phyloP scores from a whole-genome alignment of 2,329 filamentous ascomycete species.

The Fusarium buharicum region DNA sequence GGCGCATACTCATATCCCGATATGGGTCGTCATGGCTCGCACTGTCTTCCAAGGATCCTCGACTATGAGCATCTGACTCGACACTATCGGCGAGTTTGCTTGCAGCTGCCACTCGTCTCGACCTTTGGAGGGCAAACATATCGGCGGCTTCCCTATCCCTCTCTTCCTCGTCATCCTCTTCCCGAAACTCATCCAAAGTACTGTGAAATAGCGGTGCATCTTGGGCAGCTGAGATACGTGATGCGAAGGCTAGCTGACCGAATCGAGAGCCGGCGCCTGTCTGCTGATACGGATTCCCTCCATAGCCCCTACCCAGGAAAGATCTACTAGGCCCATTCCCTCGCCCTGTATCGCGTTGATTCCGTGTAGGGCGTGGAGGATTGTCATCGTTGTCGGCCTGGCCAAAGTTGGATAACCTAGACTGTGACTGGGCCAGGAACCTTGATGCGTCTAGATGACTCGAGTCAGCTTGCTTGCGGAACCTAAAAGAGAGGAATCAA shows the following conservation, averaged over 20 bases:
- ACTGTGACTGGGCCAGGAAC: constrained; percentile 96
- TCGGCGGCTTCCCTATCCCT: constrained; percentile 93
- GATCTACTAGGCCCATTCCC: constrained; percentile 52
- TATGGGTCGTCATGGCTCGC: constrained; percentile 50
- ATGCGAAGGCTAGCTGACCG: constrained; percentile 78
- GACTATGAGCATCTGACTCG: constrained; percentile 71
- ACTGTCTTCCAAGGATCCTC: constrained; percentile 51
- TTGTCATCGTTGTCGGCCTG: constrained; percentile 62
- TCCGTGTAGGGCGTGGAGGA: constrained; percentile 46
- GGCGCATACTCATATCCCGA: constrained; percentile 59
- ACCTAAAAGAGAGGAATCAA: neutral
- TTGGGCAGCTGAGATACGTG: constrained; percentile 75
- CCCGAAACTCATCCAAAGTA: constrained; percentile 86
- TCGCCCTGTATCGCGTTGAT: constrained; percentile 48
- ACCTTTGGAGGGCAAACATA: constrained; percentile 89
- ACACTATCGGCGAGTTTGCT: constrained; percentile 86
- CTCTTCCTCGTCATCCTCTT: constrained; percentile 93
- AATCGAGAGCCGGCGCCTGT: constrained; percentile 76
- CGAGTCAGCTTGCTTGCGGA: constrained; percentile 25
- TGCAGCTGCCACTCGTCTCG: constrained; percentile 85
- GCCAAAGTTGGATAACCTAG: constrained; percentile 79
- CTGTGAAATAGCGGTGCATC: constrained; percentile 96
- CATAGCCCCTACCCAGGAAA: constrained; percentile 58
- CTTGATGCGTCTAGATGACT: constrained; percentile 82
- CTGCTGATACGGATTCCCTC: constrained; percentile 85